Evolutionary conservation across 2,329 filamentous ascomycete genomes (phyloP).

Genomic region (Cryphonectria nitschkei): DNA sequence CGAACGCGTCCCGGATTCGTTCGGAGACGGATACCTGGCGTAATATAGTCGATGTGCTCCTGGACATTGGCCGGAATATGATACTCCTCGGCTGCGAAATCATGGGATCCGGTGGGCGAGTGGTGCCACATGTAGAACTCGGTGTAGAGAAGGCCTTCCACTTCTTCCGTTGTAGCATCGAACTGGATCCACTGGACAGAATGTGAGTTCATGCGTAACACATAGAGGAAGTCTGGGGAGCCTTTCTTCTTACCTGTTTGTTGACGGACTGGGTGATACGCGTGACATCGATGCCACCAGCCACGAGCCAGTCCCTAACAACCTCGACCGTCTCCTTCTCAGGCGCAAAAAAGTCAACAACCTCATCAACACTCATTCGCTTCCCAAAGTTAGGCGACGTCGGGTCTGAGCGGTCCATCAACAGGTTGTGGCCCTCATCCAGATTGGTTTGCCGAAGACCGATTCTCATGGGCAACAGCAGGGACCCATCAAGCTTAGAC

Average conservation of each 20-base stretch:
- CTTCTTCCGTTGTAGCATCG: slow-evolving; percentile 42
- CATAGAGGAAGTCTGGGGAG: neutral
- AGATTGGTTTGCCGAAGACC: slow-evolving; percentile 37
- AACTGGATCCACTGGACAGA: slow-evolving; percentile 46
- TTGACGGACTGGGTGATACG: slow-evolving; percentile 32
- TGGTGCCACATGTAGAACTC: slow-evolving; percentile 48
- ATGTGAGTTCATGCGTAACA: slow-evolving; percentile 33
- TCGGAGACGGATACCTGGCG: slow-evolving; percentile 54
- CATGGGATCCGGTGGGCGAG: slow-evolving; percentile 38
- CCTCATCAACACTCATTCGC: slow-evolving; percentile 40
- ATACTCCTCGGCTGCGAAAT: slow-evolving; percentile 47
- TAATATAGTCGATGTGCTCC: slow-evolving; percentile 57
- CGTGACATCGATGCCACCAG: slow-evolving; percentile 25
- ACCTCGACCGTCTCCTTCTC: slow-evolving; percentile 35
- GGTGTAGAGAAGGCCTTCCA: slow-evolving; percentile 44
- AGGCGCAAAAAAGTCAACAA: slow-evolving; percentile 43
- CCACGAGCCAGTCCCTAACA: slow-evolving; percentile 31
- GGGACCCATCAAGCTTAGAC: slow-evolving; percentile 32
- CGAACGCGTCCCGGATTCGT: slow-evolving; percentile 23
- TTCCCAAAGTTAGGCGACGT: slow-evolving; percentile 41
- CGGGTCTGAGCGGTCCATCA: slow-evolving; percentile 38
- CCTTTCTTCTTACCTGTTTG: slow-evolving; percentile 32
- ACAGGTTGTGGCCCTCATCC: slow-evolving; percentile 36
- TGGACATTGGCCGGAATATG: slow-evolving; percentile 50
- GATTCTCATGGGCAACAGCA: slow-evolving; percentile 36